Conservation (phyloP, 352 stramenopile genomes). For the Thalassiosira pacifica region DNA sequence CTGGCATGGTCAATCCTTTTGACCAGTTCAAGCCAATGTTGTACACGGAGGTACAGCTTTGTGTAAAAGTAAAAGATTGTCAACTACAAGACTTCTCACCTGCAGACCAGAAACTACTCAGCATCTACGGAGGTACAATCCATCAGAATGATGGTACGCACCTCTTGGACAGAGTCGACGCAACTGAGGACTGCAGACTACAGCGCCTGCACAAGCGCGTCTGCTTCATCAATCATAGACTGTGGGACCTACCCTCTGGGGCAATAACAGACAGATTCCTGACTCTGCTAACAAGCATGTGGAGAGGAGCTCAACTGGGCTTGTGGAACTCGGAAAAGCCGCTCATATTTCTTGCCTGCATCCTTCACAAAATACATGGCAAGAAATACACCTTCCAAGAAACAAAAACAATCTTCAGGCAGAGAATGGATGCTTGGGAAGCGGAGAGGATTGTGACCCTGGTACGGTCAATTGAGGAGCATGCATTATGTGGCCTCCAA, state of each 20-base stretch:
- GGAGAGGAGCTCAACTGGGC: not conserved
- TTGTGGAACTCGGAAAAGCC: conserved; percentile 40
- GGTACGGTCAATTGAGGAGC: conserved; percentile 5
- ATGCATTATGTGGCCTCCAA: not conserved
- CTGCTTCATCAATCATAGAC: not conserved
- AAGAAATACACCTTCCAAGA: conserved; percentile 8
- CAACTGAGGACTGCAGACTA: not conserved
- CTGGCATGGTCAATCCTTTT: no score
- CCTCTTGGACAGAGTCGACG: not conserved
- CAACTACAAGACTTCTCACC: not conserved
- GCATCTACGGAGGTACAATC: not conserved
- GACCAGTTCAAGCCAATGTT: no score
- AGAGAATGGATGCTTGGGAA: conserved; percentile 37
- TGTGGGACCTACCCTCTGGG: conserved; percentile 24
- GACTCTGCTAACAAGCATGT: not conserved
- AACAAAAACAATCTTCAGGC: conserved; percentile 10
- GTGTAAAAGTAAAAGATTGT: no score
- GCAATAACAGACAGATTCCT: conserved; percentile 21
- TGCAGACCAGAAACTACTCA: not conserved
- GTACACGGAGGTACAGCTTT: no score
- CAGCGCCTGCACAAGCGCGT: not conserved
- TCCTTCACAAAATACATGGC: conserved; percentile 18
- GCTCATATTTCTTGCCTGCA: conserved; percentile 24
- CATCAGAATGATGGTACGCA: not conserved
- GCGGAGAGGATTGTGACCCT: conserved; percentile 17